These are phyloP conservation scores for Cladosporium sp. DNA, from an alignment of 2,329 filamentous ascomycete genomes.

Conservation along the genomic window DNA sequence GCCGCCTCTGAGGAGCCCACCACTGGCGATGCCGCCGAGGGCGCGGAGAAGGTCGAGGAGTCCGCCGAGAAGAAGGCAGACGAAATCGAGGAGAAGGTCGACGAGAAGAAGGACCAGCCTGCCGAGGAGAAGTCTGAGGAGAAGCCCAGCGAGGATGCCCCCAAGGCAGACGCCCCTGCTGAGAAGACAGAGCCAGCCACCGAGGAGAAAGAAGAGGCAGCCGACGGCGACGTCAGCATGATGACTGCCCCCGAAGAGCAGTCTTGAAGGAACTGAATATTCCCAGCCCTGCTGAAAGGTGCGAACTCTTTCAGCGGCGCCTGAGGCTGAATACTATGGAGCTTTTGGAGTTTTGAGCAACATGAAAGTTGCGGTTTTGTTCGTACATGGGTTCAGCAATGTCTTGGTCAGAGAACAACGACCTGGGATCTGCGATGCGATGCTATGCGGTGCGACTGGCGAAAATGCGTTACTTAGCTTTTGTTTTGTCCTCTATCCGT, in stretches of 20 bases:
- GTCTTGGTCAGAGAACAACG: no score
- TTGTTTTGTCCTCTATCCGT: no score
- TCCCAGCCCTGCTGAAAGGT: no score
- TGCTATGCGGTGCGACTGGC: no score
- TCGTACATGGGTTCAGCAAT: no score
- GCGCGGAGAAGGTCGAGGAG: conserved; percentile 30
- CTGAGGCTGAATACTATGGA: no score
- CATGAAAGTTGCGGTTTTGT: no score
- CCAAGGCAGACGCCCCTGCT: conserved; percentile 1
- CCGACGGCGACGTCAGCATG: conserved; percentile 18
- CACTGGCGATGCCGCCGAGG: conserved; percentile 28
- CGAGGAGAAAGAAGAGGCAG: conserved; percentile 5
- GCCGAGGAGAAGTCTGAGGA: conserved; percentile 18
- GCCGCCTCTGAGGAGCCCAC: conserved; percentile 26
- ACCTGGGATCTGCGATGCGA: no score
- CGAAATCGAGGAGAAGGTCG: conserved; percentile 18
- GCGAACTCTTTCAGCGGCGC: no score
- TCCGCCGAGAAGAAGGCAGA: conserved; percentile 13
- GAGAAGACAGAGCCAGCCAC: background rate
- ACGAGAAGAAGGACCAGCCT: conserved; percentile 17
- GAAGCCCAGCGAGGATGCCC: conserved; percentile 5
- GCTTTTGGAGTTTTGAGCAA: no score
- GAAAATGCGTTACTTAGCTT: no score
- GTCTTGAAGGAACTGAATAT: background rate
- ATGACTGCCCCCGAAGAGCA: conserved; percentile 13